Percentiles rank a stretch among this genome's conserved stretches.
phyloP scores from a whole-genome alignment of 441 rosid species.

The Adansonia madagascariensis region DNA sequence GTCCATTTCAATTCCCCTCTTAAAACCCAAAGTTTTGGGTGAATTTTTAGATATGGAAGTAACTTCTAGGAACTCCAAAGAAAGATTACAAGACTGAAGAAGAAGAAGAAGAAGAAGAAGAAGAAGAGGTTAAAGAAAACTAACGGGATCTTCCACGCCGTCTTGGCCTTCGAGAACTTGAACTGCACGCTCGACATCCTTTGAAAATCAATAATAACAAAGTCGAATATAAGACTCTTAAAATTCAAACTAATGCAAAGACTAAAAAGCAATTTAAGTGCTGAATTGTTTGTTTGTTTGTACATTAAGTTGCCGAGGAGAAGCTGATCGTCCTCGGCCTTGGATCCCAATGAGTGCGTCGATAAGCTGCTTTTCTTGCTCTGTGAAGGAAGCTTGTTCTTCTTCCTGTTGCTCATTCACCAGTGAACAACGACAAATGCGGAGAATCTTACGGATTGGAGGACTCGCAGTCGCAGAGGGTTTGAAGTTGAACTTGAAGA shows the following conservation, averaged over 20 bases:
- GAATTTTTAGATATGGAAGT: neutral
- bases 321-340: constrained; percentile 87
- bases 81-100: neutral
- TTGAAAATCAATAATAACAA: constrained; percentile 18
- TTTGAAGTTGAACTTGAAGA: constrained; percentile 12
- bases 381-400: constrained; percentile 22
- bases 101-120: neutral
- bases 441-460: neutral
- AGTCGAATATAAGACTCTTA: neutral
- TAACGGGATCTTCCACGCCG: constrained; percentile 75
- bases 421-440: neutral
- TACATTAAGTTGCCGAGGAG: constrained; percentile 76
- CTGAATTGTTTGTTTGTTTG: neutral
- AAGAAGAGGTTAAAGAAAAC: constrained; percentile 28
- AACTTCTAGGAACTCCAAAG: neutral
- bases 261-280: neutral
- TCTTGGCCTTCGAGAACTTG: constrained; percentile 65
- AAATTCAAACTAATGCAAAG: neutral
- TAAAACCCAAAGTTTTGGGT: neutral
- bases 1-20: neutral
- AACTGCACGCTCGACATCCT: constrained; percentile 84
- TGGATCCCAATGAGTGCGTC: constrained; percentile 93
- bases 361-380: constrained; percentile 66
- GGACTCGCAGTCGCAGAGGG: neutral
- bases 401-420: constrained; percentile 15